Evolutionary conservation across 2,329 filamentous ascomycete species (phyloP), one percentile per base, ranked within the genome.

Genomic region (Hypoxylon sp.): DNA sequence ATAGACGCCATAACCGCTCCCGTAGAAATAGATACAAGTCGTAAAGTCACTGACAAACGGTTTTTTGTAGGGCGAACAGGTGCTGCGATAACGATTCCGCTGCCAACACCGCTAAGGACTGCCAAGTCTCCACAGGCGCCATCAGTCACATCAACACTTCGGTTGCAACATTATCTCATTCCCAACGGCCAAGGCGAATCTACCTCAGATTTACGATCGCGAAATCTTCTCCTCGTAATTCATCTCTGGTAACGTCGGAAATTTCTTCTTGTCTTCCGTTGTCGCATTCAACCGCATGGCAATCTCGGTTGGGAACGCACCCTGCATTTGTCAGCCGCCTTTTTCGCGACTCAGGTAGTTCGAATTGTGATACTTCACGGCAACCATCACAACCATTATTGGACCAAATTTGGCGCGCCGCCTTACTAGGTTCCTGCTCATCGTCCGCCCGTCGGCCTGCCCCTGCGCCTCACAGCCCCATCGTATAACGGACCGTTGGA

Each of bases 281-380:
- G 29, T 39, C 51, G 32, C 14, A 32, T 23, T 52, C 19, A 16
- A 51, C 21, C 41, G 23, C 39, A 57, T 66, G 66, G 43, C 54
- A 25, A 50, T 46, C 43, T 52, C 52, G 30, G 29, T 25, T 39
- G 21, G n/a, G 41, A 30, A 30, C 39, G 5, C 30, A 29, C 29
- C 16, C 37, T 62, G 43, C n/a, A 47, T 48, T 39, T 50, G 32
- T 51, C 51, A 29, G 45, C 58, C 47, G 63, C 59, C 59, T 66
- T 34, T 37, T 65, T 50, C 41, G 59, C 59, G 50, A 63, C 47
- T 62, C 43, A 41, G 16, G 37, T 41, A 41, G 16, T 41, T 19
- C 16, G 39, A 7, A 27, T 52, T 61, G 56, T 63, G 62, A 63
- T 63, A 66, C 66, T 53, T 66, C 66, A 46, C 54, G 32, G 48